phyloP scores from a whole-genome alignment of 1,284 basidiomycete genomes.

The Apiotrichum akiyoshidainum region DNA sequence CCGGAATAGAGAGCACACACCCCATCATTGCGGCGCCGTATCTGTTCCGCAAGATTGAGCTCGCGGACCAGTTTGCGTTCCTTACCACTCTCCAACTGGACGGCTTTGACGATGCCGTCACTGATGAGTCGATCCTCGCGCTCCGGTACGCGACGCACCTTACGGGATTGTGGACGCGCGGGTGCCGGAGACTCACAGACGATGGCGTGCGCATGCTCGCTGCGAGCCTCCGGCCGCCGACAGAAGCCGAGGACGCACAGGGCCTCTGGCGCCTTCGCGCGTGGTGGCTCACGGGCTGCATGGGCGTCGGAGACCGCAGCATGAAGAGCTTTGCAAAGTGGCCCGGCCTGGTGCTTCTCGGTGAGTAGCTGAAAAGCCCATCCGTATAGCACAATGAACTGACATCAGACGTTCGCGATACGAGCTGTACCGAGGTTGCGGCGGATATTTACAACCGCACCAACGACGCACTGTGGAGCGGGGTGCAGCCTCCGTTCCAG shows the following conservation, averaged over 20 bases:
- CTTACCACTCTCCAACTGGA: conserved; percentile 40
- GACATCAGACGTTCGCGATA: conserved; percentile 36
- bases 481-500: conserved; percentile 32
- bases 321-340: conserved; percentile 35
- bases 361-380: conserved; percentile 17
- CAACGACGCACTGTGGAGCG: conserved; percentile 21
- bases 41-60: conserved; percentile 19
- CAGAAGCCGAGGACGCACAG: conserved; percentile 9
- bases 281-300: conserved; percentile 28
- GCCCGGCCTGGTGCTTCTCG: conserved; percentile 39
- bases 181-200: conserved; percentile 30
- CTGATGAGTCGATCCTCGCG: conserved; percentile 27
- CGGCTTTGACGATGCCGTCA: conserved; percentile 23
- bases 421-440: conserved; percentile 32
- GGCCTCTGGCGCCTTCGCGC: conserved; percentile 33
- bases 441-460: conserved; percentile 33
- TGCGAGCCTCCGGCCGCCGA: conserved; percentile 18
- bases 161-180: conserved; percentile 35
- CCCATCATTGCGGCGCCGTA: conserved; percentile 32
- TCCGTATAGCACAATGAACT: neutral
- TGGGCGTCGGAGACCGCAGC: conserved; percentile 27
- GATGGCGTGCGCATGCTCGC: conserved; percentile 33
- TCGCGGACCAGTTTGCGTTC: conserved; percentile 13
- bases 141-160: conserved; percentile 37
- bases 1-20: conserved; percentile 21